Conservation (phyloP, 257 asterid genomes). For the Plantago ovata region DNA sequence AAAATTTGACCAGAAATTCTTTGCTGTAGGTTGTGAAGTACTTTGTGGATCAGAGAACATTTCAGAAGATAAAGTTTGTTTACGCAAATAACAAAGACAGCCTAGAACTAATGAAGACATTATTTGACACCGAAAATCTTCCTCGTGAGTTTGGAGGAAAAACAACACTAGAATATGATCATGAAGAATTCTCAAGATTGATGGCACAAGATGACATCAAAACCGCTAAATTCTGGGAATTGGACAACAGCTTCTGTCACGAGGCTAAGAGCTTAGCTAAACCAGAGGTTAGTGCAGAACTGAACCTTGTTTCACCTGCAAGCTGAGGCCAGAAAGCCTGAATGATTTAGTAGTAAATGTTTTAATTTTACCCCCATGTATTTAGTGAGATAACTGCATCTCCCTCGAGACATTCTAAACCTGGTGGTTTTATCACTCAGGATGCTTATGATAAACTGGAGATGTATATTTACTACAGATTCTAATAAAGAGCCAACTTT, state of each 20-base stretch:
- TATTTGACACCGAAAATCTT: conserved; percentile 66
- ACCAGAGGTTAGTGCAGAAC: conserved; percentile 20
- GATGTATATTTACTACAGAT: not conserved
- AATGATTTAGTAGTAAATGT: not conserved
- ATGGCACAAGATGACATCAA: conserved; percentile 70
- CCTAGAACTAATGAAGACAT: conserved; percentile 61
- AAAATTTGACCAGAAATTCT: not conserved
- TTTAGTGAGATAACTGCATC: not conserved
- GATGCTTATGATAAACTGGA: not conserved
- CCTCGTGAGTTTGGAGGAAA: conserved; percentile 89
- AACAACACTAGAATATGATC: conserved; percentile 61
- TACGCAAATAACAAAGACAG: conserved; percentile 67
- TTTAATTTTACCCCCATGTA: not conserved
- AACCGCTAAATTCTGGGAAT: conserved; percentile 67
- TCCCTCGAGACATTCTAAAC: not conserved
- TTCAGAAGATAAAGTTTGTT: conserved; percentile 52
- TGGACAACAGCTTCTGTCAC: conserved; percentile 18
- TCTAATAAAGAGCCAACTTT: not conserved
- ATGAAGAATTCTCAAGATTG: conserved; percentile 72
- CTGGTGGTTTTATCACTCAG: not conserved
- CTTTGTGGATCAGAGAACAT: conserved; percentile 64
- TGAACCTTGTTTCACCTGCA: conserved; percentile 31
- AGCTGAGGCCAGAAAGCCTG: conserved; percentile 22
- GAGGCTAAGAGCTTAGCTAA: conserved; percentile 12
- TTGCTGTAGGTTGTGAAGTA: conserved; percentile 57